These are phyloP conservation scores for Linnemannia zychae DNA, from an alignment of 192 early-diverging fungal genomes.

Conservation along the genomic window DNA sequence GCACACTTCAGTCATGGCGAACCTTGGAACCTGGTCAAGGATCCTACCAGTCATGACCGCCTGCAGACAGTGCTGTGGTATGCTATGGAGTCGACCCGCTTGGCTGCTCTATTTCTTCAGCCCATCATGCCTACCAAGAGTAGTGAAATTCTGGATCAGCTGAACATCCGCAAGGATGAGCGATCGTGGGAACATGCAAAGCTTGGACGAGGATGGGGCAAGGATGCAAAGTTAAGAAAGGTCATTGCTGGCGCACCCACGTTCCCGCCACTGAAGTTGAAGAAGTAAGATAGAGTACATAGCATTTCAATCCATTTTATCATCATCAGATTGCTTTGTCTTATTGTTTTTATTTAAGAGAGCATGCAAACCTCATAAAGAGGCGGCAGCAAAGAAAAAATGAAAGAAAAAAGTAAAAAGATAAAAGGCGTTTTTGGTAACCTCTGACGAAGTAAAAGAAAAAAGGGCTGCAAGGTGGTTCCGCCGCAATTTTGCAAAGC, in stretches of 20 bases:
- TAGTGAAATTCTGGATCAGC: conserved; percentile 70
- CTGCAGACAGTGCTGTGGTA: conserved; percentile 79
- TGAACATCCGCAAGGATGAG: conserved; percentile 69
- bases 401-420: neutral
- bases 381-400: neutral
- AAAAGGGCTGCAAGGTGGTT: no score
- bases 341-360: neutral
- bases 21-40: conserved; percentile 87
- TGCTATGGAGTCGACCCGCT: conserved; percentile 80
- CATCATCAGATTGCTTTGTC: neutral
- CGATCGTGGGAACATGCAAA: conserved; percentile 71
- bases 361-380: neutral
- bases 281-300: neutral
- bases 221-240: conserved; percentile 10
- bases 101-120: conserved; percentile 81
- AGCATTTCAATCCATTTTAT: neutral
- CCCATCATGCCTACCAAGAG: conserved; percentile 91
- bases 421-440: neutral
- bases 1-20: conserved; percentile 74
- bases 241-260: neutral
- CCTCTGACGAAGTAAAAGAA: neutral
- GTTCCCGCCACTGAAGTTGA: conserved; percentile 31
- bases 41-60: conserved; percentile 53
- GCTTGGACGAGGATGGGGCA: conserved; percentile 73
- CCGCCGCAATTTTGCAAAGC: neutral